Conservation (phyloP, 179 eudicot species). For the Heliamphora pulchella region DNA sequence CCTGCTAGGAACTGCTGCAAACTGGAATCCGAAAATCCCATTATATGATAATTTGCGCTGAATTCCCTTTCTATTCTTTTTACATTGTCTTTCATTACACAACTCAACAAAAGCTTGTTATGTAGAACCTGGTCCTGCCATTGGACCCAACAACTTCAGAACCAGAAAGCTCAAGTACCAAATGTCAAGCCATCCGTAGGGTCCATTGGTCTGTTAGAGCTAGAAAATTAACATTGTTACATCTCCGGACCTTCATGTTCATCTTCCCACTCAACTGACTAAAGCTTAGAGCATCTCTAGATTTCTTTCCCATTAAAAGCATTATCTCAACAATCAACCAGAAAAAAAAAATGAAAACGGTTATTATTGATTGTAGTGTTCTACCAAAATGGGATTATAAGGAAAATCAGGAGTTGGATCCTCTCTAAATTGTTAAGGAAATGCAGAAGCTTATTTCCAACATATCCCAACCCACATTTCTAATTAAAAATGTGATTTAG, state of each 20-base stretch:
- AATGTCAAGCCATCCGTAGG: not conserved
- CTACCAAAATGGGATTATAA: not conserved
- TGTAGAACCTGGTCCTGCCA: conserved; percentile 15
- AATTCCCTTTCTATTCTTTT: conserved; percentile 12
- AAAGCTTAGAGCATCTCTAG: not conserved
- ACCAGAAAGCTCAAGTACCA: not conserved
- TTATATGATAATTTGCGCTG: not conserved
- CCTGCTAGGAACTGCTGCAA: not conserved
- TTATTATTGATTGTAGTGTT: not conserved
- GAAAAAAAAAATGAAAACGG: not conserved
- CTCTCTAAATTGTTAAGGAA: too few species aligned
- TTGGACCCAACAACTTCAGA: not conserved
- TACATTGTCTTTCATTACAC: not conserved
- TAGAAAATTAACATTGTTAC: not conserved
- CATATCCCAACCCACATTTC: too few species aligned
- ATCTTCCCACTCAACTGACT: not conserved
- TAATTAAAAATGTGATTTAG: too few species aligned
- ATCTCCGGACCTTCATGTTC: not conserved
- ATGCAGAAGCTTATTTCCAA: too few species aligned
- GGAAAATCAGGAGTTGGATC: not conserved
- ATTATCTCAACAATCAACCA: not conserved
- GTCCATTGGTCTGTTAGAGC: not conserved
- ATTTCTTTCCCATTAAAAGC: not conserved
- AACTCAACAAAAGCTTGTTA: conserved; percentile 1
- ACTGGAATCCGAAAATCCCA: conserved; percentile 8